Evolutionary conservation across 768 basidiomycete genomes (phyloP).

Genomic region (Boletus sp.): DNA sequence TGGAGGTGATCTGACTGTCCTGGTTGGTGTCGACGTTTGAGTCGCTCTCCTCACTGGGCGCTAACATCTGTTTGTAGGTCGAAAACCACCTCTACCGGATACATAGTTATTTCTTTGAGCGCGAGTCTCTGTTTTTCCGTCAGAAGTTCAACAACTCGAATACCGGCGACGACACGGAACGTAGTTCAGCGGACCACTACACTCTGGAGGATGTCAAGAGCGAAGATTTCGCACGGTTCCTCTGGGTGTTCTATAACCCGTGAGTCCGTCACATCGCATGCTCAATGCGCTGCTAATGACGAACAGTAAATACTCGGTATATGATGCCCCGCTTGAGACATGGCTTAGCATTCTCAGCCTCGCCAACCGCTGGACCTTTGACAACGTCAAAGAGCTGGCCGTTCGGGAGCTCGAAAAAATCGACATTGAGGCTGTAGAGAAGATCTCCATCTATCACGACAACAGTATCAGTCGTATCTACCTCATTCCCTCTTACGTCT

Average conservation of each 20-base stretch:
- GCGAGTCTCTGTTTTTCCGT: constrained; percentile 54
- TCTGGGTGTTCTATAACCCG: constrained; percentile 67
- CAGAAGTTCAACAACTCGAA: constrained; percentile 33
- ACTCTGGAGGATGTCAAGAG: constrained; percentile 44
- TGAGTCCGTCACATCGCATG: constrained; percentile 30
- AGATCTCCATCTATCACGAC: constrained; percentile 39
- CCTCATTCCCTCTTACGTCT: constrained; percentile 36
- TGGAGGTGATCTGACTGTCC: constrained; percentile 56
- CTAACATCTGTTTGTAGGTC: constrained; percentile 41
- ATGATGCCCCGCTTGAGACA: constrained; percentile 38
- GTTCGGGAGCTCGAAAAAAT: constrained; percentile 40
- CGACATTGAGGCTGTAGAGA: constrained; percentile 34
- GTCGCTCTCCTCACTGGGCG: background rate
- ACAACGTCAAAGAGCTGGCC: constrained; percentile 37
- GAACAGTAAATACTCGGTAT: constrained; percentile 36
- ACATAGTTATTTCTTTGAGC: constrained; percentile 61
- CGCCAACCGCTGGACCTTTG: constrained; percentile 42
- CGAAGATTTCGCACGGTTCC: constrained; percentile 51
- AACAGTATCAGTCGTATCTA: constrained; percentile 34
- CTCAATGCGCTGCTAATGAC: background rate
- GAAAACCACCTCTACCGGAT: constrained; percentile 56
- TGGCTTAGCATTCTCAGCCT: constrained; percentile 43
- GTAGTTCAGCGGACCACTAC: constrained; percentile 42
- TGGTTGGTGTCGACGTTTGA: constrained; percentile 39
- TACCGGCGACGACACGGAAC: constrained; percentile 27